phyloP scores from a whole-genome alignment of 805 yeast species.

The Yamadazyma endophytica region DNA sequence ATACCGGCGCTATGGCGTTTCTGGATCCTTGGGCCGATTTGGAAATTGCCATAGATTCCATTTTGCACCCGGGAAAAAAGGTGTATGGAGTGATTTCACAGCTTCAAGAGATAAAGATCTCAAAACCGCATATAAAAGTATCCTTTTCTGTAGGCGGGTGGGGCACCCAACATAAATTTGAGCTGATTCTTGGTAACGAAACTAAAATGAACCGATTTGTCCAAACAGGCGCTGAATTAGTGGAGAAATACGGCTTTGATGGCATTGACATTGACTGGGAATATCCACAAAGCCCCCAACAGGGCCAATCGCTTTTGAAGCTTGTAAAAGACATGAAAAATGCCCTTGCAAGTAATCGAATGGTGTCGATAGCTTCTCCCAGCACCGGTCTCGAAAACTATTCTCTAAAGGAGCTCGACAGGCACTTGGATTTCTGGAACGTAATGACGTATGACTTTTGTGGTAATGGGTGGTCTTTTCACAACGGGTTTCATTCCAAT shows the following conservation, averaged over 20 bases:
- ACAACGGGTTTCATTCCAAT: slow-evolving; percentile 68
- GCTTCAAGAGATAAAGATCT: slow-evolving; percentile 43
- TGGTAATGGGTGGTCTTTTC: slow-evolving; percentile 65
- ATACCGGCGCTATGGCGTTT: slow-evolving; percentile 49
- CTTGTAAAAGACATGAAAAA: slow-evolving; percentile 38
- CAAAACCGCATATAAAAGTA: slow-evolving; percentile 42
- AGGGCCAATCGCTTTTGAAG: slow-evolving; percentile 43
- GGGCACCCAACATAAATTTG: slow-evolving; percentile 47
- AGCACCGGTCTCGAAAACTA: slow-evolving; percentile 49
- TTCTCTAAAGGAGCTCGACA: slow-evolving; percentile 52
- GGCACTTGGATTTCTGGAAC: slow-evolving; percentile 66
- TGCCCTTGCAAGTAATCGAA: slow-evolving; percentile 23
- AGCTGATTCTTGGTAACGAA: slow-evolving; percentile 19
- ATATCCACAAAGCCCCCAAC: slow-evolving; percentile 53
- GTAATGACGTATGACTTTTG: slow-evolving; percentile 88
- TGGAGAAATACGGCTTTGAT: slow-evolving; percentile 65
- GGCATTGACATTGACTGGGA: slow-evolving; percentile 97
- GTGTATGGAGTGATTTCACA: slow-evolving; percentile 49
- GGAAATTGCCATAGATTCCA: slow-evolving; percentile 31
- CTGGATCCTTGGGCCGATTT: slow-evolving; percentile 68
- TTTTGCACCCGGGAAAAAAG: slow-evolving; percentile 6
- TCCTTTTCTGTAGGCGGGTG: slow-evolving; percentile 83
- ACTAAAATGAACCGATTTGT: slow-evolving; percentile 43
- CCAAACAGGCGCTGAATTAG: slow-evolving; percentile 40
- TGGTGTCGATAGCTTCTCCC: slow-evolving; percentile 75